Percentiles rank a stretch among this genome's conserved stretches.
These are phyloP conservation scores for Termitomyces sp. DNA, from an alignment of 768 basidiomycete species.

Conservation along the genomic window DNA sequence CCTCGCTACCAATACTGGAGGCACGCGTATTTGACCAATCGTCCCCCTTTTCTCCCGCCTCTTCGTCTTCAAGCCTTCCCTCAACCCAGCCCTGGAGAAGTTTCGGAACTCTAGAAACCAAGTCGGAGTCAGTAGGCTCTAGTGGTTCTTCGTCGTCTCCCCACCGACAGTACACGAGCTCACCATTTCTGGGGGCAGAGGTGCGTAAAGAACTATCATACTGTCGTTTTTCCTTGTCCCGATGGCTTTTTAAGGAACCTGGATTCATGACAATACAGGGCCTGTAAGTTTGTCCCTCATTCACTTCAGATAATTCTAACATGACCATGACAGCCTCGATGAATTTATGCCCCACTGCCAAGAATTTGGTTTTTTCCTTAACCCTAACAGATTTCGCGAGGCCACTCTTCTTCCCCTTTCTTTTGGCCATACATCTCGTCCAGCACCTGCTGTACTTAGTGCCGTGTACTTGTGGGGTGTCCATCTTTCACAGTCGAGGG, in stretches of 20 bases:
- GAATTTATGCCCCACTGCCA: constrained; percentile 54
- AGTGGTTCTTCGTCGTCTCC: constrained; percentile 40
- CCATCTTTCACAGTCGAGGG: constrained; percentile 42
- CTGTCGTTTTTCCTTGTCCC: not conserved
- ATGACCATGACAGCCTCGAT: constrained; percentile 41
- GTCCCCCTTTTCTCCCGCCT: constrained; percentile 43
- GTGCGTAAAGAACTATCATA: constrained; percentile 21
- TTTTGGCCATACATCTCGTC: constrained; percentile 44
- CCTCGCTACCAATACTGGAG: constrained; percentile 29
- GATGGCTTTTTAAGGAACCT: constrained; percentile 31
- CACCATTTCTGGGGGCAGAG: constrained; percentile 36
- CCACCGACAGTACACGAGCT: constrained; percentile 28
- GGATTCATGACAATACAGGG: constrained; percentile 31
- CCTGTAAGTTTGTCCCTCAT: constrained; percentile 26
- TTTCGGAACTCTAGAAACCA: constrained; percentile 31
- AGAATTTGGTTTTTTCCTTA: constrained; percentile 68
- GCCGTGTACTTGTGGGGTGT: constrained; percentile 52
- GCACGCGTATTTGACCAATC: constrained; percentile 24
- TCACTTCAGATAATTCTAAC: not conserved
- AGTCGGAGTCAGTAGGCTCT: constrained; percentile 40
- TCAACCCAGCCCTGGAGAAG: constrained; percentile 41
- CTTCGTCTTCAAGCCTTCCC: constrained; percentile 43
- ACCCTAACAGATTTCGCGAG: constrained; percentile 42
- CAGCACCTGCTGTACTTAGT: constrained; percentile 46
- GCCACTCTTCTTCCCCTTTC: constrained; percentile 45